These are phyloP conservation scores for Pseudognaphalium luteoalbum DNA, from an alignment of 129 eudicot species.

Conservation along the genomic window DNA sequence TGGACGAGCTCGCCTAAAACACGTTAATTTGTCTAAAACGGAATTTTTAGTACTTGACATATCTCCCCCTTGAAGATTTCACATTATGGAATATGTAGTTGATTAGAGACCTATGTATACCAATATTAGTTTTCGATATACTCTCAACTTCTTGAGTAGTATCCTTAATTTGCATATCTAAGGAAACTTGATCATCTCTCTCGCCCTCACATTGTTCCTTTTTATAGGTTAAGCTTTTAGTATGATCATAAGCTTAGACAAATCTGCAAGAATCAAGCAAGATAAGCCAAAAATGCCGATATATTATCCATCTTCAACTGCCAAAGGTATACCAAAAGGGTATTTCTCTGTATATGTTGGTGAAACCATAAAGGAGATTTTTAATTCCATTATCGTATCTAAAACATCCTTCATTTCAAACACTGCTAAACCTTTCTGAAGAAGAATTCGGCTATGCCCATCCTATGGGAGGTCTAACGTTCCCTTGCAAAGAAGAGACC, in stretches of 20 bases:
- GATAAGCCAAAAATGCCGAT: not conserved
- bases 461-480: constrained; percentile 39
- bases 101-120: constrained; percentile 18
- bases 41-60: not conserved
- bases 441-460: constrained; percentile 32
- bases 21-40: not conserved
- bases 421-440: not conserved
- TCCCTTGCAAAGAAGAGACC: constrained; percentile 37
- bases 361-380: constrained; percentile 25
- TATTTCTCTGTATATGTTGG: constrained; percentile 25
- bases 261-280: constrained; percentile 6
- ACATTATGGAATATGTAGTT: not conserved
- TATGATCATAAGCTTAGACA: constrained; percentile 11
- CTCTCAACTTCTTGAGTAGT: constrained; percentile 6
- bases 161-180: not conserved
- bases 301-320: constrained; percentile 1
- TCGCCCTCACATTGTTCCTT: not conserved
- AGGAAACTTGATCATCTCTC: not conserved
- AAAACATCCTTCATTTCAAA: constrained; percentile 31
- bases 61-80: constrained; percentile 4
- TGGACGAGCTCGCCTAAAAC: not conserved
- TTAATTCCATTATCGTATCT: constrained; percentile 16
- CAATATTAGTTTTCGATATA: not conserved
- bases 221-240: not conserved
- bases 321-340: constrained; percentile 17